These are phyloP conservation scores for Diaporthe sp. DNA, from an alignment of 2,329 filamentous ascomycete genomes.

Conservation along the genomic window DNA sequence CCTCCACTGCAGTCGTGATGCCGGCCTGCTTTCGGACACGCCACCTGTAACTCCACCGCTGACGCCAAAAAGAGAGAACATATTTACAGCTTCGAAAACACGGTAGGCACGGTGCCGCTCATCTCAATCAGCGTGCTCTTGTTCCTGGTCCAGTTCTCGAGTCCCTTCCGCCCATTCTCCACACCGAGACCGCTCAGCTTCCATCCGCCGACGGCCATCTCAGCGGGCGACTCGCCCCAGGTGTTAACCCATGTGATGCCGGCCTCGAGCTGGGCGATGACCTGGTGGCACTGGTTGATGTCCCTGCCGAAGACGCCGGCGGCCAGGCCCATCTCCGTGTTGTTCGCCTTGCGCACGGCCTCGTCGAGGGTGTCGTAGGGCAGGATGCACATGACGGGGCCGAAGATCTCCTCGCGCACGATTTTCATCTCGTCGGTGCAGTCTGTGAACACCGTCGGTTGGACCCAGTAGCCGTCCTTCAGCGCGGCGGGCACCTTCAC, in stretches of 20 bases:
- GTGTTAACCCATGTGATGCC: conserved; percentile 95
- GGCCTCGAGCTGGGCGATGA: conserved; percentile 78
- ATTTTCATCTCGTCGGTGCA: conserved; percentile 87
- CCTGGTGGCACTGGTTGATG: conserved; percentile 77
- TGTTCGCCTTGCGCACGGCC: conserved; percentile 78
- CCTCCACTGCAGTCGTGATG: neutral
- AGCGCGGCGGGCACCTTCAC: conserved; percentile 57
- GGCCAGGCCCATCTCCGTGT: conserved; percentile 81
- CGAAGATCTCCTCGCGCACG: conserved; percentile 86
- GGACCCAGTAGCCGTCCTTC: conserved; percentile 81
- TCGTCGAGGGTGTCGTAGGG: conserved; percentile 78
- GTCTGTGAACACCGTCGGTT: conserved; percentile 86
- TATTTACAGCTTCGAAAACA: conserved; percentile 77
- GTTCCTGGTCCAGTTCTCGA: conserved; percentile 85
- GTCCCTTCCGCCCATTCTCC: conserved; percentile 83
- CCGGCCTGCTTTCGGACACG: too few relatives aligned
- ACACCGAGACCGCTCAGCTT: conserved; percentile 90
- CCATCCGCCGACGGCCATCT: conserved; percentile 94
- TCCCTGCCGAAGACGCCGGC: conserved; percentile 86
- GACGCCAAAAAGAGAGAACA: neutral
- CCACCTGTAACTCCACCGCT: neutral
- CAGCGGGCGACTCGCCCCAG: conserved; percentile 91
- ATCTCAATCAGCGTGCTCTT: conserved; percentile 92
- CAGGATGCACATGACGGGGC: conserved; percentile 86
- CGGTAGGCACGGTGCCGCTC: conserved; percentile 74